Evolutionary conservation across 2,329 filamentous ascomycete genomes (phyloP).

Genomic region (Beauveria pseudobassiana): DNA sequence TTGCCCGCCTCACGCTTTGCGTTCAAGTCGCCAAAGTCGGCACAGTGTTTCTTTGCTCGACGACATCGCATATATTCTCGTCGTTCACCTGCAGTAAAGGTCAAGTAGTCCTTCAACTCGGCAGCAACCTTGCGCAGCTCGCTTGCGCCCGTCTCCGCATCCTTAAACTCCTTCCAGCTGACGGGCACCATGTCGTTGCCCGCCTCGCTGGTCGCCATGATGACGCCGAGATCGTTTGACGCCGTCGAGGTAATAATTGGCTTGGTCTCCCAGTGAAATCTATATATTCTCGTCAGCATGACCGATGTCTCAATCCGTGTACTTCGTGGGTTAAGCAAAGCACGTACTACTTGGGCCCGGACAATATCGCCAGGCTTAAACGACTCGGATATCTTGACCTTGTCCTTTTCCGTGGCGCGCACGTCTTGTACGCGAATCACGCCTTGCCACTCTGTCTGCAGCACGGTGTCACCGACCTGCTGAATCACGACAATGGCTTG

Average conservation of each 20-base stretch:
- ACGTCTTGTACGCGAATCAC: conserved; percentile 86
- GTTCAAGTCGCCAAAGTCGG: not conserved
- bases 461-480: conserved; percentile 64
- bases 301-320: not conserved
- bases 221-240: conserved; percentile 83
- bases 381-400: conserved; percentile 81
- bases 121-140: conserved; percentile 88
- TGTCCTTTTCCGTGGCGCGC: conserved; percentile 90
- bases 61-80: no score
- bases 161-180: conserved; percentile 91
- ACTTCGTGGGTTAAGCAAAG: not conserved
- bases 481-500: conserved; percentile 84
- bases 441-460: conserved; percentile 76
- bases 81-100: not conserved
- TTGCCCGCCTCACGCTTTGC: not conserved
- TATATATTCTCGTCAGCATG: conserved; percentile 22
- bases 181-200: conserved; percentile 89
- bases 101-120: conserved; percentile 51
- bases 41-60: not conserved
- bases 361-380: conserved; percentile 93
- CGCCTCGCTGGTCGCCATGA: conserved; percentile 82
- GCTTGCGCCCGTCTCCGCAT: conserved; percentile 66
- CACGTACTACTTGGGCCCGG: conserved; percentile 67
- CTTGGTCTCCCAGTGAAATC: conserved; percentile 88
- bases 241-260: conserved; percentile 91